A percentile compares a stretch with the other conserved stretches of the same genome.
phyloP scores from a whole-genome alignment of 1,139 yeast genomes.

The Pichia sp. region DNA sequence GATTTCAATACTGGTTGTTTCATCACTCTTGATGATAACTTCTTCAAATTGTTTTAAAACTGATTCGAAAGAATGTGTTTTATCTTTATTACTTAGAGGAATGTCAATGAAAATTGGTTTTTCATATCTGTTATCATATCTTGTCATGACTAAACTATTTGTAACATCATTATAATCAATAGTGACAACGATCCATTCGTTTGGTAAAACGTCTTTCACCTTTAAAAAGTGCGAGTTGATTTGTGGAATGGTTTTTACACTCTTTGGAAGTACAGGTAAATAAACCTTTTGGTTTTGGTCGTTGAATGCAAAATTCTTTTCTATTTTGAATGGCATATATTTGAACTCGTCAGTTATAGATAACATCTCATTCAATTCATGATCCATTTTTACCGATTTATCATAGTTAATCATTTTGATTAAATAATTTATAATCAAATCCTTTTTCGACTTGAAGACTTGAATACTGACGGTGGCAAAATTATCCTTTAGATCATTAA shows the following conservation, averaged over 20 bases:
- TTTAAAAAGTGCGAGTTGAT: not conserved
- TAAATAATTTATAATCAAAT: conserved; percentile 5
- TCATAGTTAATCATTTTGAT: conserved; percentile 1
- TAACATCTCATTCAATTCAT: not conserved
- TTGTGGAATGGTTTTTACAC: not conserved
- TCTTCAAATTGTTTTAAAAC: conserved; percentile 37
- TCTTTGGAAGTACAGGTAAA: conserved; percentile 2
- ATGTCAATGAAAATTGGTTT: conserved; percentile 38
- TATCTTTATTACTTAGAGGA: conserved; percentile 46
- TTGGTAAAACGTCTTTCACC: conserved; percentile 27
- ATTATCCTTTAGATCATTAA: conserved; percentile 1
- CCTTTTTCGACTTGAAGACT: not conserved
- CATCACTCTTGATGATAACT: conserved; percentile 54
- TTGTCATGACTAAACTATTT: conserved; percentile 44
- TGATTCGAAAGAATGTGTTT: conserved; percentile 36
- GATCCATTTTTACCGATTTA: not conserved
- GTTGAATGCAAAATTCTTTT: conserved; percentile 7
- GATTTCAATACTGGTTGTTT: conserved; percentile 45
- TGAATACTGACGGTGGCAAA: not conserved
- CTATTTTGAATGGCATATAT: conserved; percentile 6
- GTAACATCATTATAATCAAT: conserved; percentile 54
- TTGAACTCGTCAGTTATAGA: conserved; percentile 6
- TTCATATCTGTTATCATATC: not conserved
- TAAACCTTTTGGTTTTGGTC: not conserved
- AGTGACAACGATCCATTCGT: conserved; percentile 51